Base-by-base conservation (phyloP, 768 basidiomycete genomes). In the Dendrothele bispora region DNA sequence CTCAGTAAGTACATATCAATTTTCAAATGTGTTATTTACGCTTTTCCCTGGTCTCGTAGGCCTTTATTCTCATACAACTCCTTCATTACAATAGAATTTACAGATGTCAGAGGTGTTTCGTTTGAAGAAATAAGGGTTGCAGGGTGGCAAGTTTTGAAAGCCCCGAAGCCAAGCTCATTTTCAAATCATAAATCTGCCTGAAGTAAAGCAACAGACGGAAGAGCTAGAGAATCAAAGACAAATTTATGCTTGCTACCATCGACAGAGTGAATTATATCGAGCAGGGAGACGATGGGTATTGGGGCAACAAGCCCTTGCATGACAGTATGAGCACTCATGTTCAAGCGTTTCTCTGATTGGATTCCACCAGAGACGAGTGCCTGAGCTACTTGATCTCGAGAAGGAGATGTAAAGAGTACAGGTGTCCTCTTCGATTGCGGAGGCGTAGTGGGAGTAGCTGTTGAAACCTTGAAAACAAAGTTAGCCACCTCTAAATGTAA, bases 121-220 rank as follows among this genome's bases (percentile, higher is more conserved):
- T 5, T 5, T 3, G 24, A 24, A 18, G 21, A 7, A 38, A 21
- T 30, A 3, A 34, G 25, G n/a, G 12, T 45, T 12, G 5, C 45
- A 38, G 32, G 21, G 28, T 46, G 45, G 7, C 20, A 20, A 26
- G 45, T 37, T 25, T 46, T 46, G 22, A 46, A 46, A 18, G n/a
- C 45, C n/a, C 45, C 45, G 25, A 14, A 12, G n/a, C 45, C 6
- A 46, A 25, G 6, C n/a, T 46, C 34, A 12, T 8, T 4, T 3
- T 22, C 32, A 3, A 20, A 10, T 17, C 21, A 24, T 7, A 46
- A 37, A 18, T 46, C n/a, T n/a, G n/a, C 35, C 5, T 20, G 24
- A 46, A 30, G 11, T n/a, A 30, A 12, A 6, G 43, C 36, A 37
- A 21, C n/a, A 7, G 36, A 7, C 7, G n/a, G n/a, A 37, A 37